Evolutionary conservation across 371 early-diverging fungal genomes (phyloP).

Genomic region (Mucor sp.): DNA sequence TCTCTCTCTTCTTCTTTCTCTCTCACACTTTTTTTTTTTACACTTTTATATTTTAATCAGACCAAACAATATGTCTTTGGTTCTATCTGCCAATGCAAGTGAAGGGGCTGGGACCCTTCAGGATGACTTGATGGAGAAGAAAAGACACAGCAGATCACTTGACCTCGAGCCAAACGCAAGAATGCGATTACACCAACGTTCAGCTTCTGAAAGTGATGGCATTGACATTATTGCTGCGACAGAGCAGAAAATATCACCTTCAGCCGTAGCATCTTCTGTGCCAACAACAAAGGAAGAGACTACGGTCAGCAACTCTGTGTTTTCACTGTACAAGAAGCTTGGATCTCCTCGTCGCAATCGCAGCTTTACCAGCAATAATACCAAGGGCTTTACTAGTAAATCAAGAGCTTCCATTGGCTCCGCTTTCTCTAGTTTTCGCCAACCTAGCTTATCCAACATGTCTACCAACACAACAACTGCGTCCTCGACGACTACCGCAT

Average conservation of each 20-base stretch:
- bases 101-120: slow-evolving; percentile 25
- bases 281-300: not conserved
- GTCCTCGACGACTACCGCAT: not conserved
- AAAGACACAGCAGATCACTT: slow-evolving; percentile 23
- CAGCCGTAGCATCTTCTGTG: not conserved
- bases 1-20: not conserved
- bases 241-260: not conserved
- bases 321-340: slow-evolving; percentile 25
- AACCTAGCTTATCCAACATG: slow-evolving; percentile 1
- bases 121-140: not conserved
- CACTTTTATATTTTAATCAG: not conserved
- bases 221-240: slow-evolving; percentile 2
- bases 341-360: slow-evolving; percentile 16
- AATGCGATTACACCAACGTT: slow-evolving; percentile 18
- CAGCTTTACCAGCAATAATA: not conserved
- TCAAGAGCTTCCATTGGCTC: slow-evolving; percentile 26
- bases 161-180: slow-evolving; percentile 16
- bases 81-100: not conserved
- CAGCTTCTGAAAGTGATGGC: slow-evolving; percentile 22
- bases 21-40: not conserved
- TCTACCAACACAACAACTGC: not conserved
- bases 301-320: slow-evolving; percentile 1
- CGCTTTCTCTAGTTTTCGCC: slow-evolving; percentile 18
- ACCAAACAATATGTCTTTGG: not conserved
- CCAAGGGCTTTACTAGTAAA: slow-evolving; percentile 9